Evolutionary conservation across 495 filamentous ascomycete species (phyloP), one percentile per base, ranked within the genome.

Genomic region (Aspergillus sclerotioniger): DNA sequence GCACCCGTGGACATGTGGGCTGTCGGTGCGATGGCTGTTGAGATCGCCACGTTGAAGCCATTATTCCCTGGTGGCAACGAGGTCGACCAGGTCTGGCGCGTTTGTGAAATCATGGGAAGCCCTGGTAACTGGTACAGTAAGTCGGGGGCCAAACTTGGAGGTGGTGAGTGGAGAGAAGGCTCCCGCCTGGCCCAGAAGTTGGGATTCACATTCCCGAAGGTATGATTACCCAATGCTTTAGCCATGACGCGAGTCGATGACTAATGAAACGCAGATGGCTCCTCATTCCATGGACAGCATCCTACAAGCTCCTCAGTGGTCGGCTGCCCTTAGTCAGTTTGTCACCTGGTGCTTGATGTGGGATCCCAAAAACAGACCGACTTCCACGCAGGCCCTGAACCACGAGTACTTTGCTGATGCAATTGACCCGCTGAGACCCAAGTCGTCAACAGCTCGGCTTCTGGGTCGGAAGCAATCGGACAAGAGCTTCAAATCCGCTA

Each of bases 311-410:
- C 91, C 95, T 13, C 89, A 94, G 67, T 99, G 95, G 95, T 94
- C 95, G 4, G 76, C 86, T 1, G 89, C 90, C 33, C 81, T 99
- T 29, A 87, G 85, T 62, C 82, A 92, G 29, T 97, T 99, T 66
- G 95, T 99, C 49, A 98, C 95, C 2, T 96, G 92, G 92, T 99
- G 95, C 76, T 74, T 99, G 58, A 96, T 98, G 94, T 99, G 95
- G 95, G 95, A 99, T 73, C 95, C 95, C 15, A 92, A 92, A 75
- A 86, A 77, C 70, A 82, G 95, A 55, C 95, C 95, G 49, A 99
- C 95, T n/a, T 96, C 92, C 32, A 85, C 87, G 0, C 92, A 98
- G 71, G 93, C 95, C 9, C 72, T 98, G 63, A 87, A 86, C 32
- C 95, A 98, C 67, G 93, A 97, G 62, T 99, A 92, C 72, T 99